Base-by-base conservation (phyloP, 768 basidiomycete genomes). In the Aureoboletus auriporus region DNA sequence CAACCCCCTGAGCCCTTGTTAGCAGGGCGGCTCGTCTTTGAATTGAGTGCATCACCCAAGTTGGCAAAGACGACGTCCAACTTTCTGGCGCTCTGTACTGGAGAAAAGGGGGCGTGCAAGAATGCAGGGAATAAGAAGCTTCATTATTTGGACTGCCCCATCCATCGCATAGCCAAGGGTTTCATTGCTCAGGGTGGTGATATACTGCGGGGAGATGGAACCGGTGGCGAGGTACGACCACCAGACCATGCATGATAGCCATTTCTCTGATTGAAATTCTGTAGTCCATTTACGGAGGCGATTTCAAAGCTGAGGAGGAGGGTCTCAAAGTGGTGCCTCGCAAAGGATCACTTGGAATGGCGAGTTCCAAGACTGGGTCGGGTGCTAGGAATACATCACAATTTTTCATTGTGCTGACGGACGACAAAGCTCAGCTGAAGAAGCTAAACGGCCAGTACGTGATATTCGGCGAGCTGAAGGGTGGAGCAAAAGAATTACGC, bases 171-270 rank as follows among this genome's bases (percentile, higher is more conserved):
- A 54, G 71, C 74, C 39, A 66, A 68, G 51, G 76, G 67, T 12
- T 80, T 78, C 43, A 67, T 79, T 5, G 73, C 74, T 1, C 78
- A 82, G 55, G 74, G 75, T n/a, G 78, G 78, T 6, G 77, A 81
- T 55, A 64, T 79, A 34, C 78, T 77, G 17, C 58, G 78, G 38
- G 70, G 72, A 6, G 79, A 80, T 55, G 79, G 78, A 30, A 72
- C 69, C 43, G 76, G 77, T 1, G 79, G 79, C 12, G 78, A 80
- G 73, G 73, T 79, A 60, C 53, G 65, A 63, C 35, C 37, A 37
- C 27, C 45, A 23, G 35, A 46, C 37, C 28, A 34, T 28, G 28
- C 28, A 34, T 16, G 27, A 14, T 34, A 31, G 27, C 38, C 42
- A 41, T 17, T 48, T 42, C 44, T 48, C 39, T 20, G 33, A 5